A percentile compares a stretch with the other conserved stretches of the same genome.
Conservation (phyloP, 345 rosid genomes). For the Gossypium raimondii region DNA sequence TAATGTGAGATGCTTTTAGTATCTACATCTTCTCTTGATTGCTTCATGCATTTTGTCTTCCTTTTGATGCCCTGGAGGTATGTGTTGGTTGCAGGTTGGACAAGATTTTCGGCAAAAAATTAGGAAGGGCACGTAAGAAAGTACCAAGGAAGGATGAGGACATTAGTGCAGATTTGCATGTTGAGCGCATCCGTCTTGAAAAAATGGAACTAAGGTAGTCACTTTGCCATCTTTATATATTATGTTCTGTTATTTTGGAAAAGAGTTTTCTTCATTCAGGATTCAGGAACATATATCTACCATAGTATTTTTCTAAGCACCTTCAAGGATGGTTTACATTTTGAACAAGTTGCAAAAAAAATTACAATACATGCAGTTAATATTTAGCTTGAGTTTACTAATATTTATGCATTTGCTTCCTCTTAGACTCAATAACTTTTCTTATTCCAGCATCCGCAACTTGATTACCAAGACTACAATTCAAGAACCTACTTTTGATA, state of each 20-base stretch:
- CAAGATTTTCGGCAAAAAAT: constrained; percentile 44
- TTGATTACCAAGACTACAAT: constrained; percentile 53
- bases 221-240: background rate
- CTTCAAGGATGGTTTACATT: background rate
- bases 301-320: background rate
- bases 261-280: no score
- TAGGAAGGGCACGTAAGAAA: constrained; percentile 35
- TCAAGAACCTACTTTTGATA: constrained; percentile 76
- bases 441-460: constrained; percentile 42
- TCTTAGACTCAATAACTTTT: background rate
- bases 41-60: constrained; percentile 13
- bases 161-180: constrained; percentile 33
- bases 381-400: background rate
- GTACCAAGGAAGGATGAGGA: constrained; percentile 69
- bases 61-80: constrained; percentile 13
- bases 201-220: constrained; percentile 60
- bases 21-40: background rate
- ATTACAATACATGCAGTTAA: background rate
- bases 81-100: constrained; percentile 54
- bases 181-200: constrained; percentile 64
- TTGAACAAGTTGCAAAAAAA: background rate
- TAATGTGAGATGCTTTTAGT: background rate
- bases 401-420: background rate
- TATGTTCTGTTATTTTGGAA: no score
- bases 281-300: background rate